Base-by-base conservation (phyloP, 768 basidiomycete species). In the Termitomyces sp. region DNA sequence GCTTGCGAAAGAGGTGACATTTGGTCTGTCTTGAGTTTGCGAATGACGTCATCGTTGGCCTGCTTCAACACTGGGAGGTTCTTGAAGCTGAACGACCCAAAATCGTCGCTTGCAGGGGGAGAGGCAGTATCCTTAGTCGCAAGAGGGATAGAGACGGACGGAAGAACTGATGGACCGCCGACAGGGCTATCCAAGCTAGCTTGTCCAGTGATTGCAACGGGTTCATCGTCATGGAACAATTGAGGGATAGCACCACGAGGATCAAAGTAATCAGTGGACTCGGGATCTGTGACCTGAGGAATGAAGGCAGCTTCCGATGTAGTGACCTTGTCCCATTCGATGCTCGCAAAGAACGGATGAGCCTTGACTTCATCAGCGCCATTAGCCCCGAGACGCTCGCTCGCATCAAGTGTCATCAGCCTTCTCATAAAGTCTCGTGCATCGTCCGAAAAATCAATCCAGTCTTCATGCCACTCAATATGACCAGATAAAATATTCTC, bases 211-310 rank as follows among this genome's bases (percentile, higher is more conserved):
- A 85, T 68, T 50, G 82, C 72, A 59, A 83, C 65, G 40, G 78
- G 76, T 47, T 94, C 92, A 44, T 95, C 92, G 55, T 98, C 96
- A 44, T 93, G 88, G 80, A 98, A 97, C 33, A 91, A 73, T 65
- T 94, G 91, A 29, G 88, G 84, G 41, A 91, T 84, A 15, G 96
- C 96, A 3, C 97, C 97, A 41, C 97, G 86, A 57, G 94, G 84
- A 73, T 99, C 97, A 64, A 99, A 99, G 73, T 99, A 99, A 69
- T 99, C 97, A n/a, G 97, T 99, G 20, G 94, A 96, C 72, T 98
- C 95, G 4, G 95, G 94, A 70, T 98, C 95, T 13, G 89, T 83
- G 32, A 97, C 85, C 65, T 94, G 89, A 44, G 97, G 97, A 49
- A 98, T 93, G 74, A 99, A 99, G 31, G 88, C 91, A 10, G 94